phyloP scores from a whole-genome alignment of 2,329 filamentous ascomycete genomes.

The Xylariaceae sp. region DNA sequence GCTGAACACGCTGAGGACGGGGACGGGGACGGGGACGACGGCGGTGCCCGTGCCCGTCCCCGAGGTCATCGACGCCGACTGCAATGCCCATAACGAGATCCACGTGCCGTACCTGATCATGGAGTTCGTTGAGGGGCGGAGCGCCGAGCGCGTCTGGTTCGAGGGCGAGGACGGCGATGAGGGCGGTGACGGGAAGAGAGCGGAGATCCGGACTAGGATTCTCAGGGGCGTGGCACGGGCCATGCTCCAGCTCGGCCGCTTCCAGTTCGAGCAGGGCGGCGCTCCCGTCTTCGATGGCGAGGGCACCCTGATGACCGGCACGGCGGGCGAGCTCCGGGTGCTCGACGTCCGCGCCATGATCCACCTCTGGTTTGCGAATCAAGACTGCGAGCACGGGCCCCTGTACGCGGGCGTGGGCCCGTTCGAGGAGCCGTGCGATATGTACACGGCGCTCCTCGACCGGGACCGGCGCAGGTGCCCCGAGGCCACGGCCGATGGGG shows the following conservation, averaged over 20 bases:
- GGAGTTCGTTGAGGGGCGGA: constrained; percentile 22
- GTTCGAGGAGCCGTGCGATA: constrained; percentile 10
- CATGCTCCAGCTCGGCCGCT: constrained; percentile 27
- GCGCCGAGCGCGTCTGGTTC: constrained; percentile 32
- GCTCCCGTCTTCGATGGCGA: constrained; percentile 22
- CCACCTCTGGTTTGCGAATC: constrained; percentile 24
- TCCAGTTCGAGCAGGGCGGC: constrained; percentile 27
- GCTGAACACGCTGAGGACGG: constrained; percentile 23
- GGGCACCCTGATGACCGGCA: constrained; percentile 5
- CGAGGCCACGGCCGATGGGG: constrained; percentile 2
- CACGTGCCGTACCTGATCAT: constrained; percentile 25
- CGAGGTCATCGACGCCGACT: constrained; percentile 28
- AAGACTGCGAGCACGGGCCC: constrained; percentile 16
- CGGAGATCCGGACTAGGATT: constrained; percentile 10
- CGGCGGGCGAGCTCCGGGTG: constrained; percentile 16
- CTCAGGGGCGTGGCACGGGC: constrained; percentile 22
- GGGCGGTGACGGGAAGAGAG: neutral
- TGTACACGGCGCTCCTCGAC: constrained; percentile 26
- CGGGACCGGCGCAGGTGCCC: constrained; percentile 8
- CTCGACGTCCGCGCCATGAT: constrained; percentile 31
- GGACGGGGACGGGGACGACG: constrained; percentile 11
- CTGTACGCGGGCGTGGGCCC: constrained; percentile 23
- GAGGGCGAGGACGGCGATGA: neutral
- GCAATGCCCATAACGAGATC: constrained; percentile 16
- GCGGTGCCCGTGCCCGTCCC: constrained; percentile 26